phyloP scores from a whole-genome alignment of 495 filamentous ascomycete species.

The Penicillium soppii region DNA sequence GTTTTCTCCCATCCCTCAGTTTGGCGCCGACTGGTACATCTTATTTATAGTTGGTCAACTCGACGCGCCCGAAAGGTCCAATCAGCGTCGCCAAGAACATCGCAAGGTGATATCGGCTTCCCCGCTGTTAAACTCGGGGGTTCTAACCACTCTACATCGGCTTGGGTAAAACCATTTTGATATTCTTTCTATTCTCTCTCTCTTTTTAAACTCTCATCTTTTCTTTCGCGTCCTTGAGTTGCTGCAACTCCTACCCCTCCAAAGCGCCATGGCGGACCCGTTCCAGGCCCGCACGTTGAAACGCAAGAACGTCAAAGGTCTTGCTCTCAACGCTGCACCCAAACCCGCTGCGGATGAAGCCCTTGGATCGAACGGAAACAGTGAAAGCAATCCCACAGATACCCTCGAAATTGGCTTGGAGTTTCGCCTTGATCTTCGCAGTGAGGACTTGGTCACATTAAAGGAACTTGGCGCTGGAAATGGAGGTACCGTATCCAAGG shows the following conservation, averaged over 20 bases:
- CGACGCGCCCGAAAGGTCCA: conserved; percentile 30
- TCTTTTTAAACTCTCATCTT: conserved; percentile 2
- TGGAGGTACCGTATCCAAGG: conserved; percentile 97
- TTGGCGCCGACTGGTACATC: conserved; percentile 22
- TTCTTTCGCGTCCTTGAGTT: conserved; percentile 2
- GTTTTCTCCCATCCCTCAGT: conserved; percentile 4
- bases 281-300: conserved; percentile 92
- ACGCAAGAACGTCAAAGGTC: conserved; percentile 97
- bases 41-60: conserved; percentile 23
- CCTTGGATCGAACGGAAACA: conserved; percentile 59
- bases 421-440: conserved; percentile 87
- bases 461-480: conserved; percentile 96
- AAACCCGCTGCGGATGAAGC: conserved; percentile 55
- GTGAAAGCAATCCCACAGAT: conserved; percentile 61
- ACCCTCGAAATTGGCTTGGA: conserved; percentile 96
- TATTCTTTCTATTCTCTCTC: conserved; percentile 5
- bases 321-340: conserved; percentile 72
- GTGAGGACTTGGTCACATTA: conserved; percentile 87
- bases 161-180: conserved; percentile 11
- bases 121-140: conserved; percentile 28
- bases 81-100: conserved; percentile 33
- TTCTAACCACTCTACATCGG: conserved; percentile 19
- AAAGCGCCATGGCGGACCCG: conserved; percentile 68
- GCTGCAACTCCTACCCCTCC: conserved; percentile 10
- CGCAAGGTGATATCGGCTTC: conserved; percentile 34